A percentile compares a stretch with the other conserved stretches of the same genome.
Conservation (phyloP, 2,329 filamentous ascomycete species). For the Ceratocystis huliohia region DNA sequence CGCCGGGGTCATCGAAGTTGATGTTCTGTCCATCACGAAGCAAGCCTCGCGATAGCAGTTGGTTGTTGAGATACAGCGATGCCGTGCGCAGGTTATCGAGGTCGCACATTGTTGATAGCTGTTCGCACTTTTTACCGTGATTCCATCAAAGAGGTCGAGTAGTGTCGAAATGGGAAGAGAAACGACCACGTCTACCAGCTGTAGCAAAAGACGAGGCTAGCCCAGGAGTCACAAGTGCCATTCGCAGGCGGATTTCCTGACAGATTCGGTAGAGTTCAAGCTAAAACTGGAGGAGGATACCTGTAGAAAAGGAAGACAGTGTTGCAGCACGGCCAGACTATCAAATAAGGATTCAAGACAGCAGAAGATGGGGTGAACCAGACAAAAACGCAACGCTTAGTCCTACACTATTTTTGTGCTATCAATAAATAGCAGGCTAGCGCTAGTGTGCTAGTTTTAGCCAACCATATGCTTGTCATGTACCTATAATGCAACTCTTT, state of each 20-base stretch:
- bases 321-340: background rate
- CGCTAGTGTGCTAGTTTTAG: background rate
- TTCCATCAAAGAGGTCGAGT: background rate
- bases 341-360: background rate
- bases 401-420: background rate
- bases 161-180: background rate
- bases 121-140: background rate
- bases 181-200: background rate
- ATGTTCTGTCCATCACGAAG: constrained; percentile 58
- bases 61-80: constrained; percentile 61
- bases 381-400: background rate
- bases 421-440: constrained; percentile 9
- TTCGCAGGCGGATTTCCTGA: background rate
- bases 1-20: constrained; percentile 66
- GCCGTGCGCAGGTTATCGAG: constrained; percentile 52
- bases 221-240: background rate
- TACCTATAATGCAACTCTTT: background rate
- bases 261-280: background rate
- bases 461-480: background rate
- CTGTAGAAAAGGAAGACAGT: background rate
- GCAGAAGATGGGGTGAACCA: background rate
- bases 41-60: constrained; percentile 52
- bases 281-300: background rate
- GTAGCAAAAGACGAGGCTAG: background rate
- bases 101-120: constrained; percentile 38